phyloP scores from a whole-genome alignment of 2,329 filamentous ascomycete genomes.

The Cercospora nicotianae region DNA sequence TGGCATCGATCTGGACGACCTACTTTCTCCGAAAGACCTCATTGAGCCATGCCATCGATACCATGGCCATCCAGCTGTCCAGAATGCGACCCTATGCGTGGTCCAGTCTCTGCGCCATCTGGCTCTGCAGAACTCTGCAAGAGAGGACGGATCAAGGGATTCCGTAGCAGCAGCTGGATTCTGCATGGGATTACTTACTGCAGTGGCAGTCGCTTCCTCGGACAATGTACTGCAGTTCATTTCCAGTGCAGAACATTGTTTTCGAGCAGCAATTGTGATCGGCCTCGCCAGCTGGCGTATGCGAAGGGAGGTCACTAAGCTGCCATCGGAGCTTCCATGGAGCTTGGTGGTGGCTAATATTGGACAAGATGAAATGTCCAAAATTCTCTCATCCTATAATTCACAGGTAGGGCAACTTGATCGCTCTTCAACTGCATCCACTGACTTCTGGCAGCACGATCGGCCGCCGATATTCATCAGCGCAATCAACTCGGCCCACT shows the following conservation, averaged over 20 bases:
- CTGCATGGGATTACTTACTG: constrained; percentile 14
- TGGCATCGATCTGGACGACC: neutral
- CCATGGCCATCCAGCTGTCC: constrained; percentile 10
- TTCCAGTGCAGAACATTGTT: constrained; percentile 11
- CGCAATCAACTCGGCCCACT: constrained; percentile 4
- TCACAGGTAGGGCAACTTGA: neutral
- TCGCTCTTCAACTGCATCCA: neutral
- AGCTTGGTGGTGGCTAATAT: constrained; percentile 8
- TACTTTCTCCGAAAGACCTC: constrained; percentile 6
- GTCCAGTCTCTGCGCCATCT: constrained; percentile 10
- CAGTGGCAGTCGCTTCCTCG: constrained; percentile 12
- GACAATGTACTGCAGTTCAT: neutral
- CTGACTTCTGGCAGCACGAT: neutral
- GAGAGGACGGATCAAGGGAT: neutral
- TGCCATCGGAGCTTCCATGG: constrained; percentile 10
- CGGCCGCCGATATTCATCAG: constrained; percentile 6
- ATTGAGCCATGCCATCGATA: constrained; percentile 4
- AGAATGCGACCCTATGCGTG: constrained; percentile 13
- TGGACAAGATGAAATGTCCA: constrained; percentile 5
- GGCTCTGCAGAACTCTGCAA: neutral
- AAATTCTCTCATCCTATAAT: neutral
- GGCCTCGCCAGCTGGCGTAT: constrained; percentile 7
- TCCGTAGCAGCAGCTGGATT: constrained; percentile 8
- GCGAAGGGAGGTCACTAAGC: neutral
- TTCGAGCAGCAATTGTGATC: constrained; percentile 12